Evolutionary conservation across 2,329 filamentous ascomycete genomes (phyloP), one percentile per base, ranked within the genome.

Genomic region (Pestalotiopsis sp.): DNA sequence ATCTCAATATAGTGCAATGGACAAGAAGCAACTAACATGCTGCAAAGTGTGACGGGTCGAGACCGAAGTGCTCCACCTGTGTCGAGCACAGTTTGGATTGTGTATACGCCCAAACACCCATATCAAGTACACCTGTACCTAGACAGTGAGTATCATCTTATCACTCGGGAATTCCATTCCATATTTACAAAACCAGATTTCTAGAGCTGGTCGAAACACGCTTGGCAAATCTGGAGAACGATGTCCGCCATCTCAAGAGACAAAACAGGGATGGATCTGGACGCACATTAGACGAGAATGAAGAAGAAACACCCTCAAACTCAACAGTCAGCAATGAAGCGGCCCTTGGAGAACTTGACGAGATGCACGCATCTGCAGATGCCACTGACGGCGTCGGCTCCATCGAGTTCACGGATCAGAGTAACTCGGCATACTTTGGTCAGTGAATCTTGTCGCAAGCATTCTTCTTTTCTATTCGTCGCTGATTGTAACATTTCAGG

Each of bases 351-450:
- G 57, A 49, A 27, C 13, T 58, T 17, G 12, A 57, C 9, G 49
- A 66, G 17, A 38, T 31, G 13, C n/a, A 38, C 7, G 57, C 60
- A 17, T 61, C 65, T 11, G 57, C 65, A 9, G 65, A 67, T 49
- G 65, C 31, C n/a, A 67, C 65, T 17, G 65, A 67, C 20, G 65
- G 65, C 11, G 56, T 67, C 14, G 65, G 65, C 5, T 59, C 65
- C 9, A 67, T 67, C n/a, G 65, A 67, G 23, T 67, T 67, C 57
- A 67, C 57, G 9, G 65, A 67, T 39, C 38, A 67, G 57, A 45
- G 6, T 23, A 38, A 67, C 27, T 61, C 57, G 20, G 57, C 20
- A 23, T 67, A 67, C 20, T 67, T 67, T 39, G 65, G 65, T 67
- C 20, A 41, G 65, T n/a, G 13, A 38, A 7, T 7, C 31, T 36